phyloP scores from a whole-genome alignment of 2,329 filamentous ascomycete species.

The Dactylellina cionopaga region DNA sequence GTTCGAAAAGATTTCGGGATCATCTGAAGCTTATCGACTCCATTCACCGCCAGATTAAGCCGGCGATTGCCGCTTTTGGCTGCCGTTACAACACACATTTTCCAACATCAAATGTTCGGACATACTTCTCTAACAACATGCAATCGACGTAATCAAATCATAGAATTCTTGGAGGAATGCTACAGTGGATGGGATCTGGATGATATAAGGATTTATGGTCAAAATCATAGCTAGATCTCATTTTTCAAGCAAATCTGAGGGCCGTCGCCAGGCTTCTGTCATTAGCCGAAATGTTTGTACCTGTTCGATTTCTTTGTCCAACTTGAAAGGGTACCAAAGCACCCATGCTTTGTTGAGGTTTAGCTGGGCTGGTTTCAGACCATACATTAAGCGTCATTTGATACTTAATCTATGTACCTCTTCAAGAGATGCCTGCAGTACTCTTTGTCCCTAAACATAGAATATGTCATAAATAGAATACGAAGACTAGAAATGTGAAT shows the following conservation, averaged over 20 bases:
- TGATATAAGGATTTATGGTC: too few relatives aligned
- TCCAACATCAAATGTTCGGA: too few relatives aligned
- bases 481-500: too few relatives aligned
- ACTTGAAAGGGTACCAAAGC: background rate
- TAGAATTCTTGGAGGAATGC: too few relatives aligned
- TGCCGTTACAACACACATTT: constrained; percentile 25
- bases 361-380: background rate
- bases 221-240: too few relatives aligned
- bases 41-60: constrained; percentile 25
- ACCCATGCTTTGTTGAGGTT: constrained; percentile 34
- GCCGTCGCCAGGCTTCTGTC: background rate
- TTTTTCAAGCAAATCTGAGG: constrained; percentile 4
- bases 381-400: background rate
- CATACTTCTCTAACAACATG: too few relatives aligned
- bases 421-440: too few relatives aligned
- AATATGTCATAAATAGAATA: too few relatives aligned
- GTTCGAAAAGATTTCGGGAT: constrained; percentile 30
- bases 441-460: too few relatives aligned
- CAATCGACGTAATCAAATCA: too few relatives aligned
- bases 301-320: constrained; percentile 24
- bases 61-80: constrained; percentile 39
- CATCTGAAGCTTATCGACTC: constrained; percentile 32
- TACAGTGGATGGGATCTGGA: too few relatives aligned
- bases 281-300: constrained; percentile 12
- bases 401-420: too few relatives aligned